A percentile compares a stretch with the other conserved stretches of the same genome.
phyloP scores from a whole-genome alignment of 176 grass and related monocot species.

The Echinochloa phyllopogon region DNA sequence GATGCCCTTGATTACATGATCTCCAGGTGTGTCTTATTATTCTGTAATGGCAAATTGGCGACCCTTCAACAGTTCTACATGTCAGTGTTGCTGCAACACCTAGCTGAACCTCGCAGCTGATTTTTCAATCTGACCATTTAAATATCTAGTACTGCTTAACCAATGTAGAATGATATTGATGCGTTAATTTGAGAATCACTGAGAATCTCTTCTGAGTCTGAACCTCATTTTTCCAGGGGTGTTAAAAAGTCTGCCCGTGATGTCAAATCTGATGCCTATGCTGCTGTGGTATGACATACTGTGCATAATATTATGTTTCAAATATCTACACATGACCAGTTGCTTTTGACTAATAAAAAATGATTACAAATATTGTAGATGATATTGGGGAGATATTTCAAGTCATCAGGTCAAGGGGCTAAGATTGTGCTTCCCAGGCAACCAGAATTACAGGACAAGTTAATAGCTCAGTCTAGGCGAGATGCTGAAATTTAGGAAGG shows the following conservation, averaged over 20 bases:
- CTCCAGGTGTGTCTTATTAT: constrained; percentile 55
- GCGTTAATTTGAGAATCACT: background rate
- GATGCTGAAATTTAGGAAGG: constrained; percentile 41
- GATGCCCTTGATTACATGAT: constrained; percentile 90
- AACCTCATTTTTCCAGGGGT: constrained; percentile 52
- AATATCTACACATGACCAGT: background rate
- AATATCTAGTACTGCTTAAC: background rate
- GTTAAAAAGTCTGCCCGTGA: constrained; percentile 64
- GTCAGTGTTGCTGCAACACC: background rate
- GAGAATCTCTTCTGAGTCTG: background rate
- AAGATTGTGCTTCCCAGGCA: constrained; percentile 82
- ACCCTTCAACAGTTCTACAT: background rate
- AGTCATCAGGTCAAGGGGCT: constrained; percentile 57
- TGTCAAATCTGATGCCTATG: constrained; percentile 79
- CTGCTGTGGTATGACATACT: constrained; percentile 60
- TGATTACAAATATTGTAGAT: constrained; percentile 59
- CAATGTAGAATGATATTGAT: background rate
- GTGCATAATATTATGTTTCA: background rate
- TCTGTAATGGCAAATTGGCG: background rate
- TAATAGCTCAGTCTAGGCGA: constrained; percentile 35
- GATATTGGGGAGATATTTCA: constrained; percentile 84
- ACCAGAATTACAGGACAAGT: constrained; percentile 61
- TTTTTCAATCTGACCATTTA: background rate
- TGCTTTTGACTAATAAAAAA: background rate
- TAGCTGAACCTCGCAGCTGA: background rate